Evolutionary conservation across 2,329 filamentous ascomycete genomes (phyloP).

Genomic region (Claviceps sp.): DNA sequence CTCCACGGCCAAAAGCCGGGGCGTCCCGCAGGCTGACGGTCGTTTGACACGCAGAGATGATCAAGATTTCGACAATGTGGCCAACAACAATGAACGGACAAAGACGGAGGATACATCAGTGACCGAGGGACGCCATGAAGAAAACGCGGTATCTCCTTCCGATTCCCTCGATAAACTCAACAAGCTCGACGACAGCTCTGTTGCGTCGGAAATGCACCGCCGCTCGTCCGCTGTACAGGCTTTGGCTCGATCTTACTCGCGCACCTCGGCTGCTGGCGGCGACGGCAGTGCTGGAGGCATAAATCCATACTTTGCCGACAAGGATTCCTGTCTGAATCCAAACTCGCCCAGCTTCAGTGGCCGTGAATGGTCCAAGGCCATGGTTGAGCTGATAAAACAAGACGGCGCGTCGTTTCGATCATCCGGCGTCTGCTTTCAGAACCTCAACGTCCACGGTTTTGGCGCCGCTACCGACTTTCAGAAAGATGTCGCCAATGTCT

Average conservation of each 20-base stretch:
- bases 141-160: slow-evolving; percentile 16
- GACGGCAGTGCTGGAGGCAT: slow-evolving; percentile 8
- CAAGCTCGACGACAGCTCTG: slow-evolving; percentile 7
- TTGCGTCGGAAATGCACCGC: slow-evolving; percentile 31
- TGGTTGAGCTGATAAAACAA: slow-evolving; percentile 37
- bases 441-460: slow-evolving; percentile 56
- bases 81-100: slow-evolving; percentile 15
- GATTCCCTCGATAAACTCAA: slow-evolving; percentile 17
- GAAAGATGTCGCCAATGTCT: slow-evolving; percentile 50
- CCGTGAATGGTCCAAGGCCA: slow-evolving; percentile 45
- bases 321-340: slow-evolving; percentile 41
- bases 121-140: slow-evolving; percentile 21
- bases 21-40: slow-evolving; percentile 21
- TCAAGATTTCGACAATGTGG: slow-evolving; percentile 13
- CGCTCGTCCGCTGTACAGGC: slow-evolving; percentile 39
- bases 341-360: slow-evolving; percentile 38
- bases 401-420: slow-evolving; percentile 44
- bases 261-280: slow-evolving; percentile 25
- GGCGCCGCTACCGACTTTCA: slow-evolving; percentile 58
- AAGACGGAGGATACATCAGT: slow-evolving; percentile 23
- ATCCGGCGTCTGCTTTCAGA: slow-evolving; percentile 51
- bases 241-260: slow-evolving; percentile 43
- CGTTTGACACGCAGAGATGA: slow-evolving; percentile 10
- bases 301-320: slow-evolving; percentile 37
- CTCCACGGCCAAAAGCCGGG: slow-evolving; percentile 29